Evolutionary conservation across 306 rosid species (phyloP).

Genomic region (Sphenostylis stenocarpa): DNA sequence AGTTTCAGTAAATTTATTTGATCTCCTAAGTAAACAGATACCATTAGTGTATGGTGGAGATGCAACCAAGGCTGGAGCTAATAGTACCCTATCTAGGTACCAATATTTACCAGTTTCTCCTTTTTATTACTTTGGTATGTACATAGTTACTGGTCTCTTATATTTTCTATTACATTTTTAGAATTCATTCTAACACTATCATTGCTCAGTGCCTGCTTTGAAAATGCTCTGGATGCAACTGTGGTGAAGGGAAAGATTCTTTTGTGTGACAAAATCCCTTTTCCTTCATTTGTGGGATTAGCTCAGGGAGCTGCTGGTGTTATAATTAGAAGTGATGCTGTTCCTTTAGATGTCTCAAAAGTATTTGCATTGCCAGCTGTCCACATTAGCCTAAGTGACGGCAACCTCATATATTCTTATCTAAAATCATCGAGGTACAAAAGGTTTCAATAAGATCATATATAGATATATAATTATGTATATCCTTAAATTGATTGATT

Average conservation of each 20-base stretch:
- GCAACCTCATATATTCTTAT: constrained; percentile 14
- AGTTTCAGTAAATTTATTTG: neutral
- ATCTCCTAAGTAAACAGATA: too few species aligned
- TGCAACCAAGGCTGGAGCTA: neutral
- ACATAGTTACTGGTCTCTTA: too few species aligned
- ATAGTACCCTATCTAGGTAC: neutral
- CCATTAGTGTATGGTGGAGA: neutral
- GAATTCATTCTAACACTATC: neutral
- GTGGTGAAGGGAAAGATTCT: constrained; percentile 43
- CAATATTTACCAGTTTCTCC: neutral
- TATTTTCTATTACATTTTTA: neutral
- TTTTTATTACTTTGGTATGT: too few species aligned
- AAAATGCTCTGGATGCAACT: constrained; percentile 1
- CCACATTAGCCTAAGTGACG: neutral
- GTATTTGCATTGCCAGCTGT: constrained; percentile 35
- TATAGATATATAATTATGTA: too few species aligned
- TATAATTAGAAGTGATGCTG: neutral
- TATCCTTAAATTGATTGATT: neutral
- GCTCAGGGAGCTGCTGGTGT: constrained; percentile 29
- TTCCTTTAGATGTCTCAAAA: fast-evolving
- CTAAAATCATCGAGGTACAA: neutral
- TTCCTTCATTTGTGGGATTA: fast-evolving
- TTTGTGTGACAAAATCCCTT: constrained; percentile 5
- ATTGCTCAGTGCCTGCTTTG: neutral
- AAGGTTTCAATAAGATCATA: neutral